Conservation (phyloP, 495 filamentous ascomycete species). For the Daldinia loculata region DNA sequence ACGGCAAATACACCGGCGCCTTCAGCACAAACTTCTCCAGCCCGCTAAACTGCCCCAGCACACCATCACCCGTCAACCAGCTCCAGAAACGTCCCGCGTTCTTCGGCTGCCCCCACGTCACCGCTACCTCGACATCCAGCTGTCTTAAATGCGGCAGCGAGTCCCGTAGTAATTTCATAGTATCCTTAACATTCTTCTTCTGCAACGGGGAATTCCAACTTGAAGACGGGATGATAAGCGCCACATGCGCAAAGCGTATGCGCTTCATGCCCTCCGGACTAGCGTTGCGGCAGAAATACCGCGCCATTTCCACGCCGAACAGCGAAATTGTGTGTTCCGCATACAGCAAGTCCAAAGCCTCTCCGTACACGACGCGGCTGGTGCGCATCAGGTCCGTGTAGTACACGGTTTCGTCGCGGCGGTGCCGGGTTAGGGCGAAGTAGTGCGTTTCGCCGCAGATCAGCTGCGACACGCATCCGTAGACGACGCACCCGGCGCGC, state of each 20-base stretch:
- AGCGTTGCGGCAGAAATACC: conserved; percentile 29
- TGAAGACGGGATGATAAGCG: conserved; percentile 13
- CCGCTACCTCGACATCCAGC: conserved; percentile 34
- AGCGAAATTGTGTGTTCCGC: conserved; percentile 31
- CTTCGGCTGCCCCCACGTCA: conserved; percentile 32
- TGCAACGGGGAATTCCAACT: conserved; percentile 16
- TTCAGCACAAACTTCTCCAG: conserved; percentile 37
- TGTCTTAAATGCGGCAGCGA: conserved; percentile 19
- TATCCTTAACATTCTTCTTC: conserved; percentile 5
- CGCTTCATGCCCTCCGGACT: conserved; percentile 34
- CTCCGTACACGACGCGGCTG: conserved; percentile 23
- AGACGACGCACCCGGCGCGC: conserved; percentile 16
- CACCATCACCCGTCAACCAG: conserved; percentile 28
- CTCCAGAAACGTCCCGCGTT: conserved; percentile 25
- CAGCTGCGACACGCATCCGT: conserved; percentile 2
- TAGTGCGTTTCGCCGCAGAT: conserved; percentile 24
- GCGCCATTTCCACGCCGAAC: conserved; percentile 34
- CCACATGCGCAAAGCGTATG: conserved; percentile 29
- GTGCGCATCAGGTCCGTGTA: conserved; percentile 21
- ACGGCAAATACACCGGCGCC: conserved; percentile 15
- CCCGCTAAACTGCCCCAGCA: conserved; percentile 27
- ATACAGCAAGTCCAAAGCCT: conserved; percentile 28
- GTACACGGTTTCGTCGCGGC: neutral
- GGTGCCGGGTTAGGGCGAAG: neutral
- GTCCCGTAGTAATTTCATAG: conserved; percentile 14